Conservation (phyloP, 805 yeast species). For the Candida quercuum region DNA sequence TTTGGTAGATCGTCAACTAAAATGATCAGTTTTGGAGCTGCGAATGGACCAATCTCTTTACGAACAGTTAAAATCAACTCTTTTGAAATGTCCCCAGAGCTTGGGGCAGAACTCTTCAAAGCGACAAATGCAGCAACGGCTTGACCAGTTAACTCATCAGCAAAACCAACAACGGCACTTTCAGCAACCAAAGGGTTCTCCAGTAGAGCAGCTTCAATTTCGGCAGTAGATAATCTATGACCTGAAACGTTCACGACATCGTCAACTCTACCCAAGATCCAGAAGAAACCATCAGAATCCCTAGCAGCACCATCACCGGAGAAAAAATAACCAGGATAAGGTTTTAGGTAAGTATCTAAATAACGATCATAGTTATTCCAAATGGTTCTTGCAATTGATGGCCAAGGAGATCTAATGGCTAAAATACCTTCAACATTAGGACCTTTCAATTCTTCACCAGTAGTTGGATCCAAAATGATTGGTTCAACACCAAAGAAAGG, state of each 20-base stretch:
- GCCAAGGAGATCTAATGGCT: conserved; percentile 72
- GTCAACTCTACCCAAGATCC: conserved; percentile 85
- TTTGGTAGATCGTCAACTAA: conserved; percentile 76
- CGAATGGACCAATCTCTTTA: conserved; percentile 80
- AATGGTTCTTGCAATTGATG: conserved; percentile 79
- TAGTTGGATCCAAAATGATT: conserved; percentile 65
- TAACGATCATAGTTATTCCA: conserved; percentile 72
- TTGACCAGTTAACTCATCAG: conserved; percentile 81
- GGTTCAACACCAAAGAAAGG: conserved; percentile 83
- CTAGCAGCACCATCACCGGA: conserved; percentile 91
- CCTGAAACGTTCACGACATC: conserved; percentile 87
- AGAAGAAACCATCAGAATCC: conserved; percentile 77
- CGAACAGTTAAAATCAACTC: conserved; percentile 66
- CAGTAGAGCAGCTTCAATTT: conserved; percentile 76
- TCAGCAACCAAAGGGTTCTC: conserved; percentile 70
- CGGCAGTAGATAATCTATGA: conserved; percentile 84
- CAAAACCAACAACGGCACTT: conserved; percentile 79
- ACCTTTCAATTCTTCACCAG: conserved; percentile 64
- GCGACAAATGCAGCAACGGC: conserved; percentile 82
- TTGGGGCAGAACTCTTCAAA: conserved; percentile 42
- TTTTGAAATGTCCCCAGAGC: conserved; percentile 40
- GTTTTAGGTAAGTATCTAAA: conserved; percentile 76
- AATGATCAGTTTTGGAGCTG: conserved; percentile 73
- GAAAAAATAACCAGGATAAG: conserved; percentile 78
- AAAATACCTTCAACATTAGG: conserved; percentile 78